Percentiles rank a stretch among this genome's conserved stretches.
These are phyloP conservation scores for Saturnispora diversa DNA, from an alignment of 805 yeast species.

Conservation along the genomic window DNA sequence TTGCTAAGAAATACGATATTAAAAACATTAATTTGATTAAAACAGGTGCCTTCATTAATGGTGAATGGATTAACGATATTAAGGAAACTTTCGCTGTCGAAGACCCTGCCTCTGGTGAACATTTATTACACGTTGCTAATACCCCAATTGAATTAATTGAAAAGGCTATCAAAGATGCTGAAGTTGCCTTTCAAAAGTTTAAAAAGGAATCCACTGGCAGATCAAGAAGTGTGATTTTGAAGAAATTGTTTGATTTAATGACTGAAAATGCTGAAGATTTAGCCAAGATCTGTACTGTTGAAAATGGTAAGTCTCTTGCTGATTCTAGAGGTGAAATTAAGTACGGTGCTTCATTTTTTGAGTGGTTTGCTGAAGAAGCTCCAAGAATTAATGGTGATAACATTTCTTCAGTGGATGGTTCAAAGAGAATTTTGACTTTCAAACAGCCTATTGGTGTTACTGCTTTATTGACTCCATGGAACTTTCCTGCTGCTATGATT, in stretches of 20 bases:
- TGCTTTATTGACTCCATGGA: constrained; percentile 68
- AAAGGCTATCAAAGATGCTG: constrained; percentile 44
- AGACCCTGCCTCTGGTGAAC: constrained; percentile 49
- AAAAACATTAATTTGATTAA: constrained; percentile 45
- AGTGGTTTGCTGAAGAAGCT: constrained; percentile 69
- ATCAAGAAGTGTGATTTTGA: constrained; percentile 37
- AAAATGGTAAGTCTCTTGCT: constrained; percentile 50
- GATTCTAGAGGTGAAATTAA: constrained; percentile 54
- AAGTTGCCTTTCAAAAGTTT: constrained; percentile 38
- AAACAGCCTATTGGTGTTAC: constrained; percentile 64
- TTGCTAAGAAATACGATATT: constrained; percentile 28
- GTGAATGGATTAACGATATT: constrained; percentile 49
- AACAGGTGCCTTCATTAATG: constrained; percentile 82
- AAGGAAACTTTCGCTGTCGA: constrained; percentile 53
- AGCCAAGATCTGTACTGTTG: constrained; percentile 50
- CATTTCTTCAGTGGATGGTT: constrained; percentile 49
- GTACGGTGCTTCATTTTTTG: constrained; percentile 46
- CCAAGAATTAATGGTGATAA: constrained; percentile 56
- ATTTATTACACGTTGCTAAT: constrained; percentile 41
- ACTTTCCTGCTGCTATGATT: constrained; percentile 60
- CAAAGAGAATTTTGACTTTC: constrained; percentile 53
- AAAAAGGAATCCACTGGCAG: constrained; percentile 44
- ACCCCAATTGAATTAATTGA: constrained; percentile 51
- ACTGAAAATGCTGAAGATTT: constrained; percentile 41
- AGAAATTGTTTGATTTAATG: constrained; percentile 43